These are phyloP conservation scores for Sparassis latifolia DNA, from an alignment of 1,284 basidiomycete species.

Conservation along the genomic window DNA sequence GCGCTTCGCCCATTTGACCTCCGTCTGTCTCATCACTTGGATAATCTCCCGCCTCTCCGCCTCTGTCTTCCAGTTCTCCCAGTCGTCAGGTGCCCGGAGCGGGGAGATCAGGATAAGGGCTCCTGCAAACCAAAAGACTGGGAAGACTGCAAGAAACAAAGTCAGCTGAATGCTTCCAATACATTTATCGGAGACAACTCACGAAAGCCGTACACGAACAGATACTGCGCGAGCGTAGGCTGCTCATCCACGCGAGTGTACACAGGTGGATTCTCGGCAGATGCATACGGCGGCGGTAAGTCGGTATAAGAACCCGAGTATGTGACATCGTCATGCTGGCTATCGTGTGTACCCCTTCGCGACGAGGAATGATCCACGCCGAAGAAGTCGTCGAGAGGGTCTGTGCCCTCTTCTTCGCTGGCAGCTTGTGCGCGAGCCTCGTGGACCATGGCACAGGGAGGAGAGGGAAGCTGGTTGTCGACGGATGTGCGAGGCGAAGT, in stretches of 20 bases:
- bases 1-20: slow-evolving; percentile 35
- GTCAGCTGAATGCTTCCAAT: background rate
- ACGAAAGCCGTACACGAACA: slow-evolving; percentile 29
- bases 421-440: too few species aligned
- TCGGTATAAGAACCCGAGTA: slow-evolving; percentile 7
- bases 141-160: slow-evolving; percentile 29
- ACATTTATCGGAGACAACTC: slow-evolving; percentile 8
- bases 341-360: slow-evolving; percentile 20
- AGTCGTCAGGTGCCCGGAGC: slow-evolving; percentile 31
- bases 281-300: slow-evolving; percentile 17
- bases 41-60: slow-evolving; percentile 31
- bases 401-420: slow-evolving; percentile 11
- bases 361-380: slow-evolving; percentile 14
- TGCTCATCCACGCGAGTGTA: slow-evolving; percentile 22
- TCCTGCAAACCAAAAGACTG: slow-evolving; percentile 36
- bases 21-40: slow-evolving; percentile 28
- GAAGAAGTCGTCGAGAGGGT: slow-evolving; percentile 26
- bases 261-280: slow-evolving; percentile 15
- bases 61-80: slow-evolving; percentile 32
- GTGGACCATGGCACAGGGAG: too few species aligned
- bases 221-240: slow-evolving; percentile 27
- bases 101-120: slow-evolving; percentile 33
- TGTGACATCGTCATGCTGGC: slow-evolving; percentile 20
- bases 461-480: too few species aligned
- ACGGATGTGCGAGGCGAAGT: too few species aligned